A percentile compares a stretch with the other conserved stretches of the same genome.
Evolutionary conservation across 2,329 filamentous ascomycete species (phyloP).

Genomic region (Cadophora gregata): DNA sequence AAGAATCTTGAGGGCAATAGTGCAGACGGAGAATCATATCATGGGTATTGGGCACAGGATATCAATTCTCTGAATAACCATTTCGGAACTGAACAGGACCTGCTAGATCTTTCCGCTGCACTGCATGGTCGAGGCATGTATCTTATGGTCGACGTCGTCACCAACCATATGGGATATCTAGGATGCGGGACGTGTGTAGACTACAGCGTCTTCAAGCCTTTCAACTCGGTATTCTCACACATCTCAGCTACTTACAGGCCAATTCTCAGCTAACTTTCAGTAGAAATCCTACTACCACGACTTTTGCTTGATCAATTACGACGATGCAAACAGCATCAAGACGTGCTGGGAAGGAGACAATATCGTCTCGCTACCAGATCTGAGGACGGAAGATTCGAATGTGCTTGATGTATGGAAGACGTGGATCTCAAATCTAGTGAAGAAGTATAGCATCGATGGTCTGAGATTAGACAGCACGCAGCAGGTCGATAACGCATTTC

Average conservation of each 20-base stretch:
- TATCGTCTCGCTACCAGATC: constrained; percentile 41
- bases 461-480: constrained; percentile 57
- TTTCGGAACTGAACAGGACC: constrained; percentile 54
- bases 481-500: constrained; percentile 58
- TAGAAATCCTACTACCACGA: constrained; percentile 45
- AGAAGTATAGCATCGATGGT: constrained; percentile 52
- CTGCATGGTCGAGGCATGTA: constrained; percentile 55
- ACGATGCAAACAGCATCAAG: constrained; percentile 43
- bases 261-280: constrained; percentile 14
- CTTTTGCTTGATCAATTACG: constrained; percentile 46
- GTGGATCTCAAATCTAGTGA: constrained; percentile 39
- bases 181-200: constrained; percentile 46
- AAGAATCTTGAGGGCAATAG: constrained; percentile 45
- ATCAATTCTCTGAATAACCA: constrained; percentile 55
- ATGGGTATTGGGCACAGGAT: constrained; percentile 54
- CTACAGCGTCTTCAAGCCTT: constrained; percentile 47
- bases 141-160: constrained; percentile 58
- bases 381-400: constrained; percentile 39
- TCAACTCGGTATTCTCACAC: constrained; percentile 43
- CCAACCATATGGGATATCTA: constrained; percentile 52
- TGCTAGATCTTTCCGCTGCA: constrained; percentile 52
- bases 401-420: constrained; percentile 34
- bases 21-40: constrained; percentile 49
- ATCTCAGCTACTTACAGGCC: constrained; percentile 27
- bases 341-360: constrained; percentile 40